Evolutionary conservation across 192 early-diverging fungal genomes (phyloP), one percentile per base, ranked within the genome.

Genomic region (Physocladia obscura): DNA sequence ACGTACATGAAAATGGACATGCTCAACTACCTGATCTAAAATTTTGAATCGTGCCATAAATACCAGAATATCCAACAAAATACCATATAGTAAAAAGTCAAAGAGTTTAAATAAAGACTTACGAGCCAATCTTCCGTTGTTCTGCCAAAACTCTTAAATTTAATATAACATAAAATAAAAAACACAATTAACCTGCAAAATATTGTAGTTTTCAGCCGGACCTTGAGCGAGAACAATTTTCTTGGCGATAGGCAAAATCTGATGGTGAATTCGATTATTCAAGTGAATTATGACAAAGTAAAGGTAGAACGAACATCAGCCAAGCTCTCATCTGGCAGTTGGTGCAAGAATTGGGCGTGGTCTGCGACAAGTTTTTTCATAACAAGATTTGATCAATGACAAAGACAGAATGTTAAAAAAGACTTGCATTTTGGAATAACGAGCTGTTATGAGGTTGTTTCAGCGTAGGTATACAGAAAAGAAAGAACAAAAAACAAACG

Each of bases 1-100:
- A 21, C 26, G n/a, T n/a, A 95, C 81, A 62, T 98, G 95, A 83
- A 98, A 94, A 65, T 98, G 96, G 8, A 98, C 96, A 71, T 98
- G 96, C 26, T 84, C 82, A 0, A 98, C 93, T 57, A 82, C 34
- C 57, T 38, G 62, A 56, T 77, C 44, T n/a, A n/a, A n/a, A n/a
- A n/a, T n/a, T n/a, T n/a, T n/a, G n/a, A n/a, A n/a, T n/a, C n/a
- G n/a, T n/a, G n/a, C n/a, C n/a, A n/a, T n/a, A n/a, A n/a, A n/a
- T n/a, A n/a, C n/a, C n/a, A n/a, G n/a, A n/a, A n/a, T n/a, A n/a
- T n/a, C n/a, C n/a, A n/a, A n/a, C n/a, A n/a, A n/a, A n/a, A n/a
- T n/a, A n/a, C n/a, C n/a, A n/a, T n/a, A n/a, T n/a, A n/a, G n/a
- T n/a, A n/a, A n/a, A n/a, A n/a, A n/a, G n/a, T n/a, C n/a, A n/a